Evolutionary conservation across 768 basidiomycete species (phyloP).

Genomic region (Panus rudis): DNA sequence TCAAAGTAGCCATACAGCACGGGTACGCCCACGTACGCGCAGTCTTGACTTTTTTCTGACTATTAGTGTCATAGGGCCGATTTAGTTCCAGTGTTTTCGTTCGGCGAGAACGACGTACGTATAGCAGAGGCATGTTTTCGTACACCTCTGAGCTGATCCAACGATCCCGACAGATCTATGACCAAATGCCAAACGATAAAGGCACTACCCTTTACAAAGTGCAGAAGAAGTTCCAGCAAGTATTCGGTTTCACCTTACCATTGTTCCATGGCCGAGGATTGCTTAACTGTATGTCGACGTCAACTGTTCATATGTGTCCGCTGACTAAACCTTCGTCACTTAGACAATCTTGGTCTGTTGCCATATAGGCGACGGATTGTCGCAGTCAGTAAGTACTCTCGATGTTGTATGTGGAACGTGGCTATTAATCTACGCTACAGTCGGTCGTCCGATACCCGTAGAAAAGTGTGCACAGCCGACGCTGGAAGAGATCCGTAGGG

Average conservation of each 20-base stretch:
- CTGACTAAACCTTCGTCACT: neutral
- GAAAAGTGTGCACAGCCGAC: slow-evolving; percentile 71
- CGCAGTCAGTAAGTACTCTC: slow-evolving; percentile 76
- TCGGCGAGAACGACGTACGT: slow-evolving; percentile 95
- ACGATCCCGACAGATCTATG: slow-evolving; percentile 64
- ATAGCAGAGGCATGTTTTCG: neutral
- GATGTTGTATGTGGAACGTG: neutral
- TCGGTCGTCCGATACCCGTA: slow-evolving; percentile 84
- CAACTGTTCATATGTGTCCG: neutral
- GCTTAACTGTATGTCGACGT: slow-evolving; percentile 66
- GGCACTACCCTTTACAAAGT: slow-evolving; percentile 82
- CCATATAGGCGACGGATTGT: slow-evolving; percentile 94
- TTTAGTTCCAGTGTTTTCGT: slow-evolving; percentile 95
- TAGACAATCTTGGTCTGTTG: slow-evolving; percentile 93
- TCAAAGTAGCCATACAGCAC: slow-evolving; percentile 87
- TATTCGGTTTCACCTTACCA: slow-evolving; percentile 94
- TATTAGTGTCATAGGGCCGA: slow-evolving; percentile 56
- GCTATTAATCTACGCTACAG: too few relatives aligned
- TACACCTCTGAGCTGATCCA: neutral
- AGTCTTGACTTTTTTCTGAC: neutral
- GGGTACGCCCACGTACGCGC: slow-evolving; percentile 44
- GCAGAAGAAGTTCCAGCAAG: slow-evolving; percentile 85
- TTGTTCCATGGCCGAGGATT: slow-evolving; percentile 96
- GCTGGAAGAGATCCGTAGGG: slow-evolving; percentile 68
- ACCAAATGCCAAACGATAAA: slow-evolving; percentile 93